Conservation (phyloP, 352 stramenopile species). For the Aphanomyces stellatus region DNA sequence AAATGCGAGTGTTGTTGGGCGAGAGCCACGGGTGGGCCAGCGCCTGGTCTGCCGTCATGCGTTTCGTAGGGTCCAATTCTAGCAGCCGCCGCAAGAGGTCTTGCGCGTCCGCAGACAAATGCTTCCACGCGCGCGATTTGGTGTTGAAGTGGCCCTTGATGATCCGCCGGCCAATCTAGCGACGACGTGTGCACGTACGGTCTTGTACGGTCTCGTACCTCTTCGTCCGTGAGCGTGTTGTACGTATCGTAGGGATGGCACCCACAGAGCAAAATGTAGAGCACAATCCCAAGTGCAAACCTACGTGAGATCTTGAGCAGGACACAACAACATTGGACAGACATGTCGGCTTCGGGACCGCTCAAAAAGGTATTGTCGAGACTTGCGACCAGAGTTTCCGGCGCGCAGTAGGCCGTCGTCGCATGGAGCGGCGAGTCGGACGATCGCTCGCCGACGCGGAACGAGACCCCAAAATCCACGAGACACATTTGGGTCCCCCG, state of each 20-base stretch:
- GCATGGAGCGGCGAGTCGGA: constrained; percentile 63
- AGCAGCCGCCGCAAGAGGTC: constrained; percentile 71
- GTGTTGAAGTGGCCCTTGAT: constrained; percentile 66
- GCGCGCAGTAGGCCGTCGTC: constrained; percentile 64
- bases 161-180: constrained; percentile 68
- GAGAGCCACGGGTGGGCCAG: constrained; percentile 64
- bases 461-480: constrained; percentile 81
- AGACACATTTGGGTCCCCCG: constrained; percentile 66
- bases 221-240: constrained; percentile 78
- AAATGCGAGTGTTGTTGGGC: constrained; percentile 33
- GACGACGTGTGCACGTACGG: not conserved
- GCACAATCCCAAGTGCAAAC: constrained; percentile 73
- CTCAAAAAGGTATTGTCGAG: not conserved
- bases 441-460: constrained; percentile 64
- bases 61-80: constrained; percentile 47
- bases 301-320: constrained; percentile 18
- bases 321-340: not conserved
- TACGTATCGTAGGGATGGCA: constrained; percentile 77
- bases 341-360: constrained; percentile 14
- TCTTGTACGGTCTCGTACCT: constrained; percentile 27
- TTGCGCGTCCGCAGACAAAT: constrained; percentile 47
- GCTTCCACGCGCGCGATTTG: constrained; percentile 62
- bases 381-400: constrained; percentile 42
- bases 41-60: constrained; percentile 55
- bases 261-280: constrained; percentile 82